Evolutionary conservation across 225 moss, liverwort and hornwort species (phyloP).

Genomic region (Ulota crispa): DNA sequence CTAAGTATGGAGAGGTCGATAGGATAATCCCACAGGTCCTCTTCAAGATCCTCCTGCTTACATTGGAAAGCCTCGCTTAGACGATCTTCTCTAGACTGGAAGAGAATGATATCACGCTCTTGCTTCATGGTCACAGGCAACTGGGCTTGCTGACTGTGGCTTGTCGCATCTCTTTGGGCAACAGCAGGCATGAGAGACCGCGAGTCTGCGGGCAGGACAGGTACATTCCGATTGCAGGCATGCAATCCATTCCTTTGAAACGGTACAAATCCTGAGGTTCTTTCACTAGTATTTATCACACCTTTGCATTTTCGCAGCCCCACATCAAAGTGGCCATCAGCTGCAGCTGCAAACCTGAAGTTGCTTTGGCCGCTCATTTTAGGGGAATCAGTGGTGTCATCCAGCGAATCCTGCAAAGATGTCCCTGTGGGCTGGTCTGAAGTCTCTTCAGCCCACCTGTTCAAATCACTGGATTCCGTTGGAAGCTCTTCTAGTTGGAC

Average conservation of each 20-base stretch:
- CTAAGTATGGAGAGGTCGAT: slow-evolving; percentile 27
- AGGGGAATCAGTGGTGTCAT: slow-evolving; percentile 15
- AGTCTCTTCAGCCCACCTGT: slow-evolving; percentile 33
- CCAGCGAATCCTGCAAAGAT: slow-evolving; percentile 26
- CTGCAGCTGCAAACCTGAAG: slow-evolving; percentile 29
- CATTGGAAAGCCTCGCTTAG: slow-evolving; percentile 34
- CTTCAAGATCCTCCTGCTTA: slow-evolving; percentile 51
- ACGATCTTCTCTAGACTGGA: slow-evolving; percentile 24
- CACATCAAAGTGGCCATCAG: slow-evolving; percentile 31
- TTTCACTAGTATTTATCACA: slow-evolving; percentile 30
- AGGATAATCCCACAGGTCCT: slow-evolving; percentile 34
- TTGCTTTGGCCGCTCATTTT: slow-evolving; percentile 19
- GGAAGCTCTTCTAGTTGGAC: slow-evolving; percentile 34
- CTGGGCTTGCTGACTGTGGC: slow-evolving; percentile 25
- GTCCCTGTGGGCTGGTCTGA: slow-evolving; percentile 26
- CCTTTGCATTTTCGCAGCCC: slow-evolving; percentile 24
- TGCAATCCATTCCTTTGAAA: slow-evolving; percentile 45
- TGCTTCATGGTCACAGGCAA: slow-evolving; percentile 41
- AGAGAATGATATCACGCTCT: slow-evolving; percentile 30
- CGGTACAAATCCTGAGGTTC: slow-evolving; percentile 47
- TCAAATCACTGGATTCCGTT: slow-evolving; percentile 29
- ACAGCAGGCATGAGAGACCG: slow-evolving; percentile 12
- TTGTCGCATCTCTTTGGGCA: slow-evolving; percentile 18
- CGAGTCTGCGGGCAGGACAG: slow-evolving; percentile 17
- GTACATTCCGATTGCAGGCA: slow-evolving; percentile 38